Evolutionary conservation across 768 basidiomycete species (phyloP), one percentile per base, ranked within the genome.

Genomic region (Calvatia gigantea): DNA sequence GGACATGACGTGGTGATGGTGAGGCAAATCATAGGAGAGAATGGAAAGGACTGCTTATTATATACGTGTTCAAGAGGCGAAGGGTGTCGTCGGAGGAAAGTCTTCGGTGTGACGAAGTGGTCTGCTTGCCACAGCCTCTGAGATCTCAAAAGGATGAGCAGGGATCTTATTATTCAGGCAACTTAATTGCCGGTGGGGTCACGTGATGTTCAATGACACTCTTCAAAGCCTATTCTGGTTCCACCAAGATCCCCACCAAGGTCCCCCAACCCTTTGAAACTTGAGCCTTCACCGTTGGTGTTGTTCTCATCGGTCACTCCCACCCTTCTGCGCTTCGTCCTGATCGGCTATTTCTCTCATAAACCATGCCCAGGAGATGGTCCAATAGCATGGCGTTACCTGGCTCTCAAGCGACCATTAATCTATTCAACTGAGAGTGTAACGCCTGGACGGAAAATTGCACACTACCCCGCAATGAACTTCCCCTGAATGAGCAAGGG

Each of bases 11-110:
- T n/a, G n/a, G n/a, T n/a, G n/a, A n/a, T n/a, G n/a, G n/a, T n/a
- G n/a, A n/a, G n/a, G n/a, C n/a, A n/a, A n/a, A n/a, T n/a, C n/a
- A n/a, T n/a, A 53, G 45, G 47, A 42, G 54, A 35, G 54, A 65
- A 62, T 61, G 49, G 55, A 60, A 58, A 59, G 54, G 47, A 38
- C 25, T 57, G 38, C 70, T 67, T n/a, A n/a, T 73, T 75, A 67
- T 76, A 76, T 73, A 74, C 29, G 33, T 28, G n/a, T 7, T 25
- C 11, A 54, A 42, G 55, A 35, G 42, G 23, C 23, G n/a, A 33
- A 43, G 8, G 48, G 23, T 21, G 23, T 45, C 17, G 50, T 54
- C 54, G 49, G 53, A 31, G 47, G 46, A 49, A 49, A 37, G 23
- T 19, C 12, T 25, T 56, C 54, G 54, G 46, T 31, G 54, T 54